Evolutionary conservation across 108 stramenopile genomes (phyloP).

Genomic region (Cyclotella sp.): DNA sequence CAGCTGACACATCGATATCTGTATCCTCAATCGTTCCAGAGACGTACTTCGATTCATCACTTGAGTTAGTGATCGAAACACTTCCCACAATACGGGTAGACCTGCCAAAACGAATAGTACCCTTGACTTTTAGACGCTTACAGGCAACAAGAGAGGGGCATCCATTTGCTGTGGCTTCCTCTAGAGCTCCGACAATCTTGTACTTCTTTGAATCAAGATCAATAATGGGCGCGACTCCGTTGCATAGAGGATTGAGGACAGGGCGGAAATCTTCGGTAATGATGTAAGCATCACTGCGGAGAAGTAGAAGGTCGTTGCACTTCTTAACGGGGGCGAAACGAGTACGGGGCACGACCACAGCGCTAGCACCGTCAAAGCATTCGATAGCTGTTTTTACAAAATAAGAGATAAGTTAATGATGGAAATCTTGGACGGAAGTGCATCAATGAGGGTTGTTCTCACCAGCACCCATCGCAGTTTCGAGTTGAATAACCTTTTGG

Average conservation of each 20-base stretch:
- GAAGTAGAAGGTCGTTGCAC: conserved; percentile 95
- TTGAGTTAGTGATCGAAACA: conserved; percentile 87
- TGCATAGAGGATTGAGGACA: conserved; percentile 88
- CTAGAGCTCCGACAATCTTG: conserved; percentile 95
- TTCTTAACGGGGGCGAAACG: conserved; percentile 99
- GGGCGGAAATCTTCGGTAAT: conserved; percentile 85
- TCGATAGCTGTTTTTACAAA: conserved; percentile 79
- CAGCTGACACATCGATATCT: conserved; percentile 87
- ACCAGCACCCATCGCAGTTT: conserved; percentile 98
- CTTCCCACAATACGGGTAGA: conserved; percentile 90
- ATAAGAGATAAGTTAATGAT: background rate
- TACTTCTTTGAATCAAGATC: conserved; percentile 94
- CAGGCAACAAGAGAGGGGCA: conserved; percentile 94
- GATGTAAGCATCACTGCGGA: conserved; percentile 97
- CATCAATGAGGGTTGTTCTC: background rate
- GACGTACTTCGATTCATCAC: conserved; percentile 91
- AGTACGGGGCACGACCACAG: conserved; percentile 94
- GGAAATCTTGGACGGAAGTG: background rate
- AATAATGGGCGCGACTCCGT: conserved; percentile 88
- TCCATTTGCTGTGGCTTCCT: conserved; percentile 86
- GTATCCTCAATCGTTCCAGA: conserved; percentile 84
- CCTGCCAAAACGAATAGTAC: conserved; percentile 85
- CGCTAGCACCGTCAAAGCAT: conserved; percentile 94
- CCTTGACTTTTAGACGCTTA: conserved; percentile 90
- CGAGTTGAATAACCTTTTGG: conserved; percentile 94